Conservation (phyloP, 768 basidiomycete genomes). For the Termitomyces sp. region DNA sequence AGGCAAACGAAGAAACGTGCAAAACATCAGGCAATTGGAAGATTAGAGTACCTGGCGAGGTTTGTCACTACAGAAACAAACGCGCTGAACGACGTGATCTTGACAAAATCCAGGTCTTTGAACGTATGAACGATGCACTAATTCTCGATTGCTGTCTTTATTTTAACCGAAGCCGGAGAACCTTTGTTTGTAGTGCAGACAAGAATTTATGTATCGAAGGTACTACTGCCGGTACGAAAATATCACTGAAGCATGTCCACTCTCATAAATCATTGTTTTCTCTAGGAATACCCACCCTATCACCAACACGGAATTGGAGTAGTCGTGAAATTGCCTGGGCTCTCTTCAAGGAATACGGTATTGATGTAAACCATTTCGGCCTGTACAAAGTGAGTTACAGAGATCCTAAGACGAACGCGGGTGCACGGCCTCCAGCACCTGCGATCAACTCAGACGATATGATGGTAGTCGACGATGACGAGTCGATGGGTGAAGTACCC, state of each 20-base stretch:
- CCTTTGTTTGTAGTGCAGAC: slow-evolving; percentile 65
- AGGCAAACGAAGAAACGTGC: slow-evolving; percentile 59
- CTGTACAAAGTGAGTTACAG: slow-evolving; percentile 32
- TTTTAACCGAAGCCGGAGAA: slow-evolving; percentile 43
- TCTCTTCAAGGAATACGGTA: slow-evolving; percentile 34
- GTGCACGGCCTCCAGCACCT: slow-evolving; percentile 2
- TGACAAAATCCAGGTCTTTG: slow-evolving; percentile 15
- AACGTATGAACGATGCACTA: slow-evolving; percentile 51
- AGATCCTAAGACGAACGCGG: slow-evolving; percentile 16
- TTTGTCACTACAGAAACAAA: slow-evolving; percentile 18
- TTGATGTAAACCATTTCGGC: slow-evolving; percentile 34
- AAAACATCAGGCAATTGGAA: slow-evolving; percentile 60
- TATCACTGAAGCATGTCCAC: slow-evolving; percentile 8
- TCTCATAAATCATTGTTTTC: background rate
- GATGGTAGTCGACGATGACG: slow-evolving; percentile 63
- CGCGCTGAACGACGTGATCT: background rate
- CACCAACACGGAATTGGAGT: slow-evolving; percentile 32
- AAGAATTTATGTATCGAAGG: slow-evolving; percentile 55
- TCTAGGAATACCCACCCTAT: slow-evolving; percentile 31
- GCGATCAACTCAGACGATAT: slow-evolving; percentile 31
- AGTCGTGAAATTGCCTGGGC: slow-evolving; percentile 48
- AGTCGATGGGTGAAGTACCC: slow-evolving; percentile 24
- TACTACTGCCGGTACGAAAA: slow-evolving; percentile 17
- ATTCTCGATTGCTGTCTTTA: slow-evolving; percentile 76
- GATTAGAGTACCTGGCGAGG: slow-evolving; percentile 37